Base-by-base conservation (phyloP, 2,329 filamentous ascomycete species). In the Ascochyta koolunga region DNA sequence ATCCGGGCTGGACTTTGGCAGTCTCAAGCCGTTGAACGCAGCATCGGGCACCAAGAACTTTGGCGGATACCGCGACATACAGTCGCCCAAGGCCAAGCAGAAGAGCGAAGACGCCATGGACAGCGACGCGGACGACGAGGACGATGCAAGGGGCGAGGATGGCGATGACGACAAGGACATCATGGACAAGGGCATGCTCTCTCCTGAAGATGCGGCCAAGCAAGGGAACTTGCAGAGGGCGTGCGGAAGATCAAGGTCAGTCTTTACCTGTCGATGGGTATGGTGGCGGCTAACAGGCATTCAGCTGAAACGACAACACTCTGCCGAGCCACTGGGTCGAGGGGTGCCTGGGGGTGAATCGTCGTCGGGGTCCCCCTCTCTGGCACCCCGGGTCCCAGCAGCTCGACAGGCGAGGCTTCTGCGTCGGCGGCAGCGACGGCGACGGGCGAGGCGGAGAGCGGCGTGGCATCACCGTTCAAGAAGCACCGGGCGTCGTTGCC, bases 1-100 rank as follows among this genome's bases (percentile, higher is more conserved):
- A 65, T 96, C 92, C 3, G 83, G 88, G 7, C 83, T 93, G 0
- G 91, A 97, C 76, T 93, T 98, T 68, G 88, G 90, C 13, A 91
- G 84, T 51, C 82, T 98, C 9, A 89, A 89, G 2, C 92, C 93
- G 0, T 80, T 98, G 19, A 96, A 96, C 73, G 83, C 90, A 2
- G 53, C 64, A 5, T 86, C 86, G n/a, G 92, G 93, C 22, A 93
- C 91, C 0, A 90, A 96, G 41, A 93, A 93, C 31, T 98, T 96
- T 73, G 88, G 91, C 3, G 86, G 90, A 13, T 97, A 97, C 79
- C 86, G 93, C 48, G 92, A 96, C 59, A 76, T 81, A 15, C 82
- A 85, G 48, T 78, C 80, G 1, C 73, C 80, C 3, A 75, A 74
- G 39, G 66, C 80, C 50, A 86, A 86, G 67, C 81, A 69, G 41